These are phyloP conservation scores for Xylariales sp. DNA, from an alignment of 2,329 filamentous ascomycete species.

Conservation along the genomic window DNA sequence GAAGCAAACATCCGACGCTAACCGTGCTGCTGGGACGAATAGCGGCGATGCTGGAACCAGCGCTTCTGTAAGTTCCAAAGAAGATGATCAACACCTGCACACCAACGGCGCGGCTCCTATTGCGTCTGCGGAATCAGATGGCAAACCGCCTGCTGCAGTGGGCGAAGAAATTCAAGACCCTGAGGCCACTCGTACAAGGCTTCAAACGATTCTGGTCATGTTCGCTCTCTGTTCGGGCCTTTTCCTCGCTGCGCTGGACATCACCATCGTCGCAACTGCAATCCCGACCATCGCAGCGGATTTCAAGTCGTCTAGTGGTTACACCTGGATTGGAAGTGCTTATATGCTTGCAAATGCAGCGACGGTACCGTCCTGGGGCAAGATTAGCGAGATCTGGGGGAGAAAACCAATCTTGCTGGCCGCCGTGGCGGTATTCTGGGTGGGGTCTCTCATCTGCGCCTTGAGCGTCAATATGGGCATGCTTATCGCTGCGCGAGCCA, in stretches of 20 bases:
- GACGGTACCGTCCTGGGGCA: slow-evolving; percentile 66
- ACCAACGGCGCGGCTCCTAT: too few relatives aligned
- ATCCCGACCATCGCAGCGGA: slow-evolving; percentile 61
- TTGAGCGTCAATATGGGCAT: slow-evolving; percentile 44
- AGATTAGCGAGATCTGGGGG: slow-evolving; percentile 54
- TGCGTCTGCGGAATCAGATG: too few relatives aligned
- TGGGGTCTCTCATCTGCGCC: slow-evolving; percentile 51
- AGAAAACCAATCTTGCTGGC: slow-evolving; percentile 49
- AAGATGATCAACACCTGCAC: too few relatives aligned
- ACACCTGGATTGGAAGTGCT: slow-evolving; percentile 72
- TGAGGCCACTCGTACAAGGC: slow-evolving; percentile 19
- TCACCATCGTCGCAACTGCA: slow-evolving; percentile 63
- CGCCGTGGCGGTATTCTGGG: slow-evolving; percentile 48
- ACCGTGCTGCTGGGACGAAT: too few relatives aligned
- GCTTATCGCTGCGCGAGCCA: slow-evolving; percentile 49
- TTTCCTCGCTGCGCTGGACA: slow-evolving; percentile 51
- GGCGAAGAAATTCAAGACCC: too few relatives aligned
- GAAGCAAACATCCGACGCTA: too few relatives aligned
- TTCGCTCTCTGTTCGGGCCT: slow-evolving; percentile 31
- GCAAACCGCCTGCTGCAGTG: too few relatives aligned
- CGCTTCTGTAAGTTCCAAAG: too few relatives aligned
- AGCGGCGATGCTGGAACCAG: too few relatives aligned
- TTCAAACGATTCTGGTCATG: slow-evolving; percentile 26
- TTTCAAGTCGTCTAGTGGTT: slow-evolving; percentile 63
- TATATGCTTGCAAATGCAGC: slow-evolving; percentile 68